Conservation (phyloP, 768 basidiomycete genomes). For the Cantharellus cinnabarinus region DNA sequence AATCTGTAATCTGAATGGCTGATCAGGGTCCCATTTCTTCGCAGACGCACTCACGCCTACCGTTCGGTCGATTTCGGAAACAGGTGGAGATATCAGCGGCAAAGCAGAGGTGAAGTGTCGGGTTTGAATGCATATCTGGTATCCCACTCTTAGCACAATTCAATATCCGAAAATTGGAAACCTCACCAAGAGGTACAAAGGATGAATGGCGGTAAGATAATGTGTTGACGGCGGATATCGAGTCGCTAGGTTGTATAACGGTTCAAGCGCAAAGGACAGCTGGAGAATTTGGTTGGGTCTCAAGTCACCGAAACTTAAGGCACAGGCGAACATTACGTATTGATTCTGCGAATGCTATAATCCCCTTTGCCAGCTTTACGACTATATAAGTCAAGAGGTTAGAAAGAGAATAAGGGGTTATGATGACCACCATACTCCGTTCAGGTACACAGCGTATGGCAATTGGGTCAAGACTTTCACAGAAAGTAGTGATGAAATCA, state of each 20-base stretch:
- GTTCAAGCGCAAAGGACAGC: slow-evolving; percentile 30
- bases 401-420: slow-evolving; percentile 2
- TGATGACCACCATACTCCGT: slow-evolving; percentile 26
- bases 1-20: slow-evolving; percentile 20
- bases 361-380: slow-evolving; percentile 42
- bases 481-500: slow-evolving; percentile 34
- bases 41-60: background rate
- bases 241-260: slow-evolving; percentile 36
- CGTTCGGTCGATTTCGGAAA: slow-evolving; percentile 38
- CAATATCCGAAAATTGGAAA: background rate
- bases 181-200: slow-evolving; percentile 28
- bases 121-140: slow-evolving; percentile 36
- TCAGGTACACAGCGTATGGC: slow-evolving; percentile 50
- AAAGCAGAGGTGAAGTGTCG: slow-evolving; percentile 35
- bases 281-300: slow-evolving; percentile 8
- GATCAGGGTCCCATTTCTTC: background rate
- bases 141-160: background rate
- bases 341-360: slow-evolving; percentile 29
- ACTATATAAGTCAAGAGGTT: slow-evolving; percentile 22
- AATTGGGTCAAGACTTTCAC: slow-evolving; percentile 36
- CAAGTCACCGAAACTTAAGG: background rate
- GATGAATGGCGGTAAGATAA: slow-evolving; percentile 51
- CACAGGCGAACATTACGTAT: slow-evolving; percentile 29
- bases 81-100: slow-evolving; percentile 39
- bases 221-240: slow-evolving; percentile 38